Evolutionary conservation across 352 stramenopile genomes (phyloP).

Genomic region (Pythium myriotylum): DNA sequence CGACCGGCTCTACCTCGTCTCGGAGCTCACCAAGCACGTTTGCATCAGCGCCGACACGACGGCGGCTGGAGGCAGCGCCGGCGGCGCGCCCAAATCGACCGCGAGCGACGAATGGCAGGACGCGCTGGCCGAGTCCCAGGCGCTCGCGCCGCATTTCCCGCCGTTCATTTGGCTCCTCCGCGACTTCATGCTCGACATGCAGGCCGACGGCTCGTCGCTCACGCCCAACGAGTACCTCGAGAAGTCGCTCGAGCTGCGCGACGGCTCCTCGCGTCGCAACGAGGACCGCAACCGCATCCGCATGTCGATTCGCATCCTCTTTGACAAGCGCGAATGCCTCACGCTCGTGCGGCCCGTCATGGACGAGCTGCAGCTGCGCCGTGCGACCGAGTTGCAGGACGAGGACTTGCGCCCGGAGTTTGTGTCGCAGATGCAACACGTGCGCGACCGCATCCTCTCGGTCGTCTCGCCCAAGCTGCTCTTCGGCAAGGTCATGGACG

Average conservation of each 20-base stretch:
- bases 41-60: conserved; percentile 56
- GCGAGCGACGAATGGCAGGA: conserved; percentile 36
- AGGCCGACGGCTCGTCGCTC: conserved; percentile 55
- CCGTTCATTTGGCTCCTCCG: conserved; percentile 83
- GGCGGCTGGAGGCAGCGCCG: conserved; percentile 3
- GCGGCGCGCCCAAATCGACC: neutral
- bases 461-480: conserved; percentile 65
- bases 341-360: conserved; percentile 79
- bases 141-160: conserved; percentile 77
- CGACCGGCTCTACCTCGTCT: conserved; percentile 83
- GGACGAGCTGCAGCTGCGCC: conserved; percentile 62
- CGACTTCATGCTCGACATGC: conserved; percentile 85
- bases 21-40: conserved; percentile 83
- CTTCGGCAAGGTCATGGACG: conserved; percentile 66
- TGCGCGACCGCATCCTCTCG: conserved; percentile 53
- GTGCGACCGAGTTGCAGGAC: conserved; percentile 55
- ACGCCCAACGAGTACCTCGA: conserved; percentile 81
- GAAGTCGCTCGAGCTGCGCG: conserved; percentile 64
- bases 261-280: conserved; percentile 42
- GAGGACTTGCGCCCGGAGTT: conserved; percentile 78
- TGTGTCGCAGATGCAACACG: conserved; percentile 60
- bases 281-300: conserved; percentile 76
- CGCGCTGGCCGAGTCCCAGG: conserved; percentile 43
- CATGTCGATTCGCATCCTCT: conserved; percentile 65
- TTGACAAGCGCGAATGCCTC: conserved; percentile 71